Evolutionary conservation across 2,329 filamentous ascomycete species (phyloP), one percentile per base, ranked within the genome.

Genomic region (Alternaria novae-zelandiae): DNA sequence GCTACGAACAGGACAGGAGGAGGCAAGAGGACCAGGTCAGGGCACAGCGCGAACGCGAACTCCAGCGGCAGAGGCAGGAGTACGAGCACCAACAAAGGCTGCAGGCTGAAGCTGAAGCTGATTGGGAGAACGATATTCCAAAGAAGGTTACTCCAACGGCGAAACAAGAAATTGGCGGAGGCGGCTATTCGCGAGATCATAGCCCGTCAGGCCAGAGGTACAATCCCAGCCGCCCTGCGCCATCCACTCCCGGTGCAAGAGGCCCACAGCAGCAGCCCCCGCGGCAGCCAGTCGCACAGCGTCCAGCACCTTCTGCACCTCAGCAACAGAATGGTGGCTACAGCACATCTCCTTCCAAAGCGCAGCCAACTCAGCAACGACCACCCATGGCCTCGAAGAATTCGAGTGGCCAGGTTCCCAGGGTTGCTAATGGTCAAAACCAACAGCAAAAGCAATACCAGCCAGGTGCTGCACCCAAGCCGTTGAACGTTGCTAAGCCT

Each of bases 141-240:
- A 55, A 87, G 67, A 93, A 92, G 77, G 83, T 89, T 11, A 92
- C 93, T 3, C 28, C 11, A 13, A 75, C 96, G 69, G 94, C 94
- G 30, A 93, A 98, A 79, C 94, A 97, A 81, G 96, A 98, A 79
- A 83, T 98, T 70, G 93, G 92, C 61, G 91, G 88, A 65, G 84
- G 86, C 65, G 82, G 84, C 47, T 84, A 84, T 71, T 67, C 78
- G 36, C 73, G 81, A 63, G 83, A 83, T 64, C 67, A 78, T n/a
- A 83, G 81, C 58, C 81, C 80, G 21, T 80, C 83, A 20, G 78
- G 86, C 13, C 80, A 85, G 71, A 88, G 93, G 65, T 98, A 94
- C 81, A 97, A 97, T 78, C 94, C 95, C 5, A 90, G 89, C 57
- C 88, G 95, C 74, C 91, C 92, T 43, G 91, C 95, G 53, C 95